Conservation (phyloP, 352 stramenopile species). For the Globisporangium nunn region DNA sequence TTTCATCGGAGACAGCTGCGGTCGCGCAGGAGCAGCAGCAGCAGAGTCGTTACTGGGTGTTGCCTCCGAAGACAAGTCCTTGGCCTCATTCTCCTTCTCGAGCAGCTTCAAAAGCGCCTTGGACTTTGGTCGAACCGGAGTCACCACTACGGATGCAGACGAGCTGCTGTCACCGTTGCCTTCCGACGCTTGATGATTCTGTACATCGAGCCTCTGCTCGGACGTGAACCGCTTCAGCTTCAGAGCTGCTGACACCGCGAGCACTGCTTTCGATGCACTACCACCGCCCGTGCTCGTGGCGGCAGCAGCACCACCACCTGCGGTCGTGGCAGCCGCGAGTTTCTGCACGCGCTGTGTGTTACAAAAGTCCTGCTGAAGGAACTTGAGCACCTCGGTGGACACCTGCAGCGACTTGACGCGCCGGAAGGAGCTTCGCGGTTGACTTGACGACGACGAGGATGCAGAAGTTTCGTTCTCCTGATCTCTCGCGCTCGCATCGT, state of each 20-base stretch:
- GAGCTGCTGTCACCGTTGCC: not conserved
- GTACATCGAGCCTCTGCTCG: constrained; percentile 3
- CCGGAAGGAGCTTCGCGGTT: constrained; percentile 18
- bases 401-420: constrained; percentile 54
- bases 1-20: constrained; percentile 6
- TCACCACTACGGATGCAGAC: not conserved
- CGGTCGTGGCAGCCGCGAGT: not conserved
- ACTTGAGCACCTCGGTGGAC: constrained; percentile 47
- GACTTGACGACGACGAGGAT: constrained; percentile 1
- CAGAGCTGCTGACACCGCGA: constrained; percentile 3
- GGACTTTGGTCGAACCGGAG: constrained; percentile 33
- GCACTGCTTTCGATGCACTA: constrained; percentile 1
- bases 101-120: constrained; percentile 41
- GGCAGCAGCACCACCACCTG: not conserved
- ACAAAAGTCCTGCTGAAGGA: constrained; percentile 73
- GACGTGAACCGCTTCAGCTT: constrained; percentile 14
- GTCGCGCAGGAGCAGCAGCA: not conserved
- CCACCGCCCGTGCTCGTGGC: not conserved
- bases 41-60: too few relatives aligned
- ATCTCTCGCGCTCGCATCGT: not conserved
- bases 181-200: not conserved
- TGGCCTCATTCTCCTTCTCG: constrained; percentile 13
- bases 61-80: constrained; percentile 7
- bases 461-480: not conserved
- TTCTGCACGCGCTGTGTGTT: constrained; percentile 22